Evolutionary conservation across 2,329 filamentous ascomycete genomes (phyloP), one percentile per base, ranked within the genome.

Genomic region (Fusarium albidum): DNA sequence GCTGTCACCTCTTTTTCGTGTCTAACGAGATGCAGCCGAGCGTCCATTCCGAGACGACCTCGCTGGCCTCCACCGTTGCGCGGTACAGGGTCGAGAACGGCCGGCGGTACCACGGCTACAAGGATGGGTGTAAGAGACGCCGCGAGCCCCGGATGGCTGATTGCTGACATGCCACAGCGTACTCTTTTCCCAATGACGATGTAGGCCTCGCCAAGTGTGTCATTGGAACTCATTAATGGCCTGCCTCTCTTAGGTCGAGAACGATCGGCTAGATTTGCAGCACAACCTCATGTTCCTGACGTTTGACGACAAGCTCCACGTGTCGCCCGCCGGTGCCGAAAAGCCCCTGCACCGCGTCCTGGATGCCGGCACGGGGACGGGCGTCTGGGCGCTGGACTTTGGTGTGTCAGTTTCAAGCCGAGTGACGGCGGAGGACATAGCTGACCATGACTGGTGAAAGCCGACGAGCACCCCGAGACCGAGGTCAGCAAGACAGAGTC

Each of bases 361-460:
- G 1, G 66, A 69, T n/a, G 35, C 55, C 1, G 66, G 66, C 2
- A 69, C 66, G 0, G 64, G 66, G 6, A 68, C 62, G 5, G 65
- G 65, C 3, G 55, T 60, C 5, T 69, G 67, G 65, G 56, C 65
- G 4, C 63, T 67, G 17, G 64, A 68, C 8, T 69, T 67, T 35
- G 61, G 21, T 21, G 21, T 21, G 21, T 21, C n/a, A n/a, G n/a
- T n/a, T 5, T 21, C 21, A 21, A 21, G 21, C 21, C 21, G 5
- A 21, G 21, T 21, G 21, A 21, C 21, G 21, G 7, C 21, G 21
- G 7, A 21, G 7, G 21, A n/a, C 21, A 21, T 21, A 21, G 21
- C 21, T 21, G 21, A 21, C 21, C 21, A 21, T 21, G 21, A 7
- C 21, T 21, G 21, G 7, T 21, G n/a, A 21, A 21, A 21, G 21